Evolutionary conservation across 2,329 filamentous ascomycete genomes (phyloP).

Genomic region (Xylariaceae sp.): DNA sequence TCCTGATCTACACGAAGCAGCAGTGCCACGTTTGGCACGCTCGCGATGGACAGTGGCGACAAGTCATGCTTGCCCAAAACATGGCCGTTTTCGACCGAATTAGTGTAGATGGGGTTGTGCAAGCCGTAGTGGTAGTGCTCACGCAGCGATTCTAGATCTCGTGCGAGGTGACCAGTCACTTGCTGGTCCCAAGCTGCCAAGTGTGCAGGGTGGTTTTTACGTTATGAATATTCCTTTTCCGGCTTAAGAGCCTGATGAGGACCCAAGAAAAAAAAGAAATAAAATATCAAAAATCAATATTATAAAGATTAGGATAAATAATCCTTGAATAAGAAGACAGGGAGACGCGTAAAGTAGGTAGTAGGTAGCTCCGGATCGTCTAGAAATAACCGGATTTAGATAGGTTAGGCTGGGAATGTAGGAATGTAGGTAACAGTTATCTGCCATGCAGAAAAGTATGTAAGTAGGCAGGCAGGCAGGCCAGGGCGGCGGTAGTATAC

Average conservation of each 20-base stretch:
- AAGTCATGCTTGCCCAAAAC: conserved; percentile 31
- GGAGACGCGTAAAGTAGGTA: background rate
- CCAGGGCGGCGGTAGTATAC: conserved; percentile 11
- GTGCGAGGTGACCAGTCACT: conserved; percentile 53
- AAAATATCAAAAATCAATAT: conserved; percentile 9
- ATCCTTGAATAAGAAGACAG: background rate
- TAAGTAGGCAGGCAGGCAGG: no score
- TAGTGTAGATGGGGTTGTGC: conserved; percentile 35
- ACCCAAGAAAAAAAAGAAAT: no score
- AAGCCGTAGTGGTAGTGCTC: conserved; percentile 38
- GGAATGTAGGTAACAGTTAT: conserved; percentile 2
- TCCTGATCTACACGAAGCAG: conserved; percentile 32
- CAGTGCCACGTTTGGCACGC: conserved; percentile 33
- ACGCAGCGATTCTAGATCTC: conserved; percentile 50
- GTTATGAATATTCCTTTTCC: background rate
- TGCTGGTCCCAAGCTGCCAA: conserved; percentile 32
- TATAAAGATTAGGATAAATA: background rate
- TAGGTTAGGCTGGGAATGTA: no score
- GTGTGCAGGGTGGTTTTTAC: conserved; percentile 16
- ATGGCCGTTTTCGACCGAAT: conserved; percentile 23
- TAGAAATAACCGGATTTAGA: background rate
- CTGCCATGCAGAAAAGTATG: conserved; percentile 29
- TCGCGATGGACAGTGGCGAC: conserved; percentile 24
- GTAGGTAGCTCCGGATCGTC: background rate
- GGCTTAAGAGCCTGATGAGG: no score